Conservation (phyloP, 2,329 filamentous ascomycete species). For the Epichloe uncinata region DNA sequence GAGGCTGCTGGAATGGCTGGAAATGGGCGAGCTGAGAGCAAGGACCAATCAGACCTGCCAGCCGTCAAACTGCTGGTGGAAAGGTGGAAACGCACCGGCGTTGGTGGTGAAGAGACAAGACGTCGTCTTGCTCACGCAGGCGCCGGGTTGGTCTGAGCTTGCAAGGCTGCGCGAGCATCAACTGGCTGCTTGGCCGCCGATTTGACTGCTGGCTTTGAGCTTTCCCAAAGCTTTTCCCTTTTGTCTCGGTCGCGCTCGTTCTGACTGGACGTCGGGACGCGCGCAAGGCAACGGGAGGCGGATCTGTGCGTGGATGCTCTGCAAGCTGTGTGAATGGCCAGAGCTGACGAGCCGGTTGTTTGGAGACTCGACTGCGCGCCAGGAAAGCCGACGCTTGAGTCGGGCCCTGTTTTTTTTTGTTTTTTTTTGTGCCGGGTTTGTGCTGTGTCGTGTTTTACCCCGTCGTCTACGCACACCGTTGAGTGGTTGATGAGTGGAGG, state of each 20-base stretch:
- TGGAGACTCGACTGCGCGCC: slow-evolving; percentile 12
- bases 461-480: slow-evolving; percentile 10
- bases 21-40: not conserved
- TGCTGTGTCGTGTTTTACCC: slow-evolving; percentile 1
- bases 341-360: slow-evolving; percentile 7
- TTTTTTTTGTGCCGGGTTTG: slow-evolving; percentile 7
- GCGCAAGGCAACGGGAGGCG: slow-evolving; percentile 4
- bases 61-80: not conserved
- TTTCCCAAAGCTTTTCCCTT: not conserved
- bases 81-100: not conserved
- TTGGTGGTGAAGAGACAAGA: not conserved
- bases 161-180: not conserved
- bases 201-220: slow-evolving; percentile 4
- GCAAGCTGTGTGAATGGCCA: slow-evolving; percentile 12
- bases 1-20: not conserved
- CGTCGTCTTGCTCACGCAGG: not conserved
- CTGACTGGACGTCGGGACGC: slow-evolving; percentile 7
- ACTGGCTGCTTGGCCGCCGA: slow-evolving; percentile 3
- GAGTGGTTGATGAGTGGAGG: slow-evolving; percentile 21
- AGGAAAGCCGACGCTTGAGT: slow-evolving; percentile 2
- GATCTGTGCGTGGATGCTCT: slow-evolving; percentile 10
- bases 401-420: slow-evolving; percentile 4
- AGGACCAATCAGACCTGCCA: not conserved
- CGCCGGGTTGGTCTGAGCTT: slow-evolving; percentile 1
- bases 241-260: slow-evolving; percentile 1